These are phyloP conservation scores for Pyricularia pennisetigena DNA, from an alignment of 2,329 filamentous ascomycete species.

Conservation along the genomic window DNA sequence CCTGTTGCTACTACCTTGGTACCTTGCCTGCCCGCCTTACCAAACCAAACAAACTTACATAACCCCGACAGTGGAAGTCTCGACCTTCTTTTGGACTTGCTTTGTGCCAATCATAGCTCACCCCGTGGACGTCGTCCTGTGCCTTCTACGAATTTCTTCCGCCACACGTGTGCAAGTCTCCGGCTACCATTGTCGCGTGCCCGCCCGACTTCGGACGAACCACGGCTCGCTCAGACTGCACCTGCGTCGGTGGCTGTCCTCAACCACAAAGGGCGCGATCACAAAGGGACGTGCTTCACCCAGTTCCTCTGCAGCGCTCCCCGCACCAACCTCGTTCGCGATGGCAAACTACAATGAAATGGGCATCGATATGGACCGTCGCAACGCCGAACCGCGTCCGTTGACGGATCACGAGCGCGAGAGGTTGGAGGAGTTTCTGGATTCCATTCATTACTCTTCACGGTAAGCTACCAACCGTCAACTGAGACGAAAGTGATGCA, in stretches of 20 bases:
- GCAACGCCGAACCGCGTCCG: constrained; percentile 77
- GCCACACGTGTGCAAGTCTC: not conserved
- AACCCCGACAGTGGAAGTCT: not conserved
- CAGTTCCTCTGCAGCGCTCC: not conserved
- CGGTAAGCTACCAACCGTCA: constrained; percentile 40
- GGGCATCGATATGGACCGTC: constrained; percentile 72
- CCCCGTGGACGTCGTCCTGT: not conserved
- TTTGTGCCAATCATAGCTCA: not conserved
- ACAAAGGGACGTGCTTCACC: constrained; percentile 3
- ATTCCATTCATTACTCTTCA: constrained; percentile 90
- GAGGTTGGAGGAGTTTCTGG: constrained; percentile 81
- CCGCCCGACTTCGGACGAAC: constrained; percentile 2
- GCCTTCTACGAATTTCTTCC: not conserved
- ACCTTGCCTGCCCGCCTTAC: not conserved
- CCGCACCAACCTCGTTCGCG: constrained; percentile 5
- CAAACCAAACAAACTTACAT: not conserved
- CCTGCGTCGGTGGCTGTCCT: not conserved
- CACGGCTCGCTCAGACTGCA: constrained; percentile 7
- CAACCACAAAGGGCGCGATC: constrained; percentile 2
- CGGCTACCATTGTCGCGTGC: not conserved
- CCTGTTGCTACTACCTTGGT: not conserved
- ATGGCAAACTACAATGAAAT: constrained; percentile 19
- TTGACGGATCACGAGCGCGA: constrained; percentile 74
- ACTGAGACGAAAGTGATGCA: not conserved
- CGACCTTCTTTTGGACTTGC: not conserved